These are phyloP conservation scores for Mucor circinelloides DNA, from an alignment of 371 early-diverging fungal species.

Conservation along the genomic window DNA sequence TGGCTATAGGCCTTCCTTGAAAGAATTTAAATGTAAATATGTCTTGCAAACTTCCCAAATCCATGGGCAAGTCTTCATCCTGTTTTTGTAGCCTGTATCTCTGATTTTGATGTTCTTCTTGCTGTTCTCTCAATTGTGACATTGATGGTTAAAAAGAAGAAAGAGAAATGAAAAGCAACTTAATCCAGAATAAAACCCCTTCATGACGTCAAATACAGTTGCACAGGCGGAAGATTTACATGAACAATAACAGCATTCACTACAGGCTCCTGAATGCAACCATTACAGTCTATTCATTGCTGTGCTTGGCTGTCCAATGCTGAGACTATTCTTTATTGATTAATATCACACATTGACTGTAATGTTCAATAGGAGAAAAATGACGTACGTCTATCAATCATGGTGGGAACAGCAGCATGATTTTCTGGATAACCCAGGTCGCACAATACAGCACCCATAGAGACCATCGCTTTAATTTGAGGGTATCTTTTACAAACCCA, in stretches of 20 bases:
- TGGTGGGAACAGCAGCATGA: no score
- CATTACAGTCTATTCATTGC: neutral
- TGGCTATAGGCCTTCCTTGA: slow-evolving; percentile 25
- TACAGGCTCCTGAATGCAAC: neutral
- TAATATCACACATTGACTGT: neutral
- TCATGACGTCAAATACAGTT: neutral
- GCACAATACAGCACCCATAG: no score
- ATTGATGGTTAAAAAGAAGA: neutral
- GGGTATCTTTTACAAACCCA: no score
- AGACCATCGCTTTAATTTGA: no score
- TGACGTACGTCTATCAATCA: no score
- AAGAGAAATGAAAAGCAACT: neutral
- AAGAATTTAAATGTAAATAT: slow-evolving; percentile 32
- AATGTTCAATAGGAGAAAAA: no score
- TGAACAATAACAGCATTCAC: neutral
- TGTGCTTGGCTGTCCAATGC: neutral
- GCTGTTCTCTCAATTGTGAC: neutral
- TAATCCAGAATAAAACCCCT: neutral
- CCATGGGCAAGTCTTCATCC: slow-evolving; percentile 31
- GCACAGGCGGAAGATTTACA: neutral
- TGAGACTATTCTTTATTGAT: neutral
- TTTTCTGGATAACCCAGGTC: no score
- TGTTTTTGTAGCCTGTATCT: neutral
- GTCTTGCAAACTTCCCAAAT: slow-evolving; percentile 24
- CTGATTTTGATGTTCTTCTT: neutral